phyloP scores from a whole-genome alignment of 306 rosid genomes.

The Datisca glomerata region DNA sequence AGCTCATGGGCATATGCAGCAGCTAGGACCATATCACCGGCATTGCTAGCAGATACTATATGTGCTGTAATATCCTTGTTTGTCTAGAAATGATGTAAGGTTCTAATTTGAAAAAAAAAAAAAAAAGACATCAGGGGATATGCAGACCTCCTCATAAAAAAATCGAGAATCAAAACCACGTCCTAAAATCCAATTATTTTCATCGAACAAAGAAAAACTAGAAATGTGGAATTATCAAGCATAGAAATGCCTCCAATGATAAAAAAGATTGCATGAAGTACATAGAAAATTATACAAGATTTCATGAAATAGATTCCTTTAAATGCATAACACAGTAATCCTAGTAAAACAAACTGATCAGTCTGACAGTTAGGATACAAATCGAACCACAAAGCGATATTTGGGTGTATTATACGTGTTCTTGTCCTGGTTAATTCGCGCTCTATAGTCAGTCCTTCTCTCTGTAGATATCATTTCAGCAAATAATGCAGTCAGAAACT shows the following conservation, averaged over 20 bases:
- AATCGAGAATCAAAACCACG: not conserved
- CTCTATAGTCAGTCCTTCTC: conserved; percentile 89
- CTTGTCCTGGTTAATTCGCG: conserved; percentile 89
- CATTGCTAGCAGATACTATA: conserved; percentile 64
- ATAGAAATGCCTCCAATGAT: not conserved
- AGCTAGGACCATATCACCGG: conserved; percentile 77
- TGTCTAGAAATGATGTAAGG: conserved; percentile 23
- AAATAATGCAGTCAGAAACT: not conserved
- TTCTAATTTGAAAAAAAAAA: not conserved
- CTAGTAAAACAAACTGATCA: not conserved
- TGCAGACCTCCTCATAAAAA: not conserved
- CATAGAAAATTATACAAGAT: not conserved
- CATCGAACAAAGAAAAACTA: no score
- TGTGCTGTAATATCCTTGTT: conserved; percentile 74
- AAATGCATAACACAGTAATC: not conserved
- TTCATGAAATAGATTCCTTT: not conserved
- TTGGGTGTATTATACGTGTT: conserved; percentile 88
- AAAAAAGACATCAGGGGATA: not conserved
- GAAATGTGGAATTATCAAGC: no score
- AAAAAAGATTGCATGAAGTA: not conserved
- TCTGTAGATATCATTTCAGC: conserved; percentile 20
- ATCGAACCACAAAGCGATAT: conserved; percentile 65
- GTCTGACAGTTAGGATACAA: conserved; percentile 47
- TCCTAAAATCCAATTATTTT: not conserved
- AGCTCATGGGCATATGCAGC: conserved; percentile 75